A percentile compares a stretch with the other conserved stretches of the same genome.
Evolutionary conservation across 805 yeast genomes (phyloP).

Genomic region (Lachancea nothofagi): DNA sequence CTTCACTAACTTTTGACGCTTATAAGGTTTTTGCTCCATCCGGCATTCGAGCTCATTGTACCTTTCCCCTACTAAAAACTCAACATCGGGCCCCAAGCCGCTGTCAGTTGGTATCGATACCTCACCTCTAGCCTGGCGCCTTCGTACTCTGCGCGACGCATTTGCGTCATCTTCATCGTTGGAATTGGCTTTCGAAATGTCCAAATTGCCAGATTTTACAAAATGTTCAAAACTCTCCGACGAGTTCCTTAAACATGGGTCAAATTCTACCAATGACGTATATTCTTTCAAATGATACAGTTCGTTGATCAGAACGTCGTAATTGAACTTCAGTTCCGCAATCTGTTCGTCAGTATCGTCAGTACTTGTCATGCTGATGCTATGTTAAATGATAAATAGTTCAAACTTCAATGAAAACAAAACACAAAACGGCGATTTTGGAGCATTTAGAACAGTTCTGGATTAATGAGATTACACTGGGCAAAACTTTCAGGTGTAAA

Average conservation of each 20-base stretch:
- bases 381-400: not conserved
- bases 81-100: constrained; percentile 7
- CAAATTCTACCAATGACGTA: constrained; percentile 56
- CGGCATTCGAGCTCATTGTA: constrained; percentile 13
- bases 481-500: not conserved
- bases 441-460: constrained; percentile 5
- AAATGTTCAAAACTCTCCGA: constrained; percentile 35
- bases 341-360: constrained; percentile 29
- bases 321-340: constrained; percentile 41
- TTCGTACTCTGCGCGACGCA: constrained; percentile 15
- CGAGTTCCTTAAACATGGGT: constrained; percentile 41
- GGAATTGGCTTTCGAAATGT: constrained; percentile 31
- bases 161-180: constrained; percentile 30
- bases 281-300: constrained; percentile 58
- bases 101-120: constrained; percentile 1
- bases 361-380: constrained; percentile 7
- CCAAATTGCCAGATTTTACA: constrained; percentile 32
- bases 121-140: constrained; percentile 13
- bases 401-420: constrained; percentile 1
- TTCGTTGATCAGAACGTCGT: constrained; percentile 50
- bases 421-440: constrained; percentile 3
- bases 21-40: constrained; percentile 7
- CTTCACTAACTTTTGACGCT: not conserved
- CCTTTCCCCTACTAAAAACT: constrained; percentile 16
- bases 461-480: not conserved